Base-by-base conservation (phyloP, 805 yeast genomes). In the Kregervanrija fluxuum region DNA sequence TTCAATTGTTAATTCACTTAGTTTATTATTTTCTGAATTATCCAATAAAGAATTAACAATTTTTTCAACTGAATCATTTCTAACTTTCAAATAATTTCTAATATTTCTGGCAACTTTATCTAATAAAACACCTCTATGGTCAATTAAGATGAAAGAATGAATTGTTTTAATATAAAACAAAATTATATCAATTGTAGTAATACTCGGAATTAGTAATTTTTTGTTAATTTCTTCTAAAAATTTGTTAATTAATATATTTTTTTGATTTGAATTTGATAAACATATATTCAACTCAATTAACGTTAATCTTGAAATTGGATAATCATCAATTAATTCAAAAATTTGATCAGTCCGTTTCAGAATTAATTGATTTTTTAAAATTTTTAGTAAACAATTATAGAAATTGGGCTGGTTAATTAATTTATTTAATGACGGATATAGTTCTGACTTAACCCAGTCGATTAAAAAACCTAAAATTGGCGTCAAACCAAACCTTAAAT, bases 121-220 rank as follows among this genome's bases (percentile, higher is more conserved):
- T 8, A 90, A 66, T 30, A 90, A 65, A 1, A 87, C 91, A 0
- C 96, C 96, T 34, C 85, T 71, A 6, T 95, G 95, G 54, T 91
- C 98, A n/a, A 93, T 68, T 0, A 81, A 64, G 28, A 82, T 59
- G 47, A 91, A 87, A 0, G 89, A 72, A 50, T 78, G 72, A 38
- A 90, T 82, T 1, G 90, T 78, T 12, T 79, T 75, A 4, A 85
- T 79, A 56, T 86, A 91, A 43, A 74, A 77, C 2, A 76, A 64
- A 22, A 91, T 74, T 8, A 88, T 79, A 41, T 81, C 86, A 4
- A 73, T 71, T 0, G 98, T 91, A 52, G 84, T 79, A 1, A 84
- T 75, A 15, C 96, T 95, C 3, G 95, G 83, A 54, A 87, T 93
- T 15, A 90, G 66, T 10, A 89, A 57, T 32, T 73, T 59, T 32